A percentile compares a stretch with the other conserved stretches of the same genome.
phyloP scores from a whole-genome alignment of 208 protist species.

The Leishmania lainsoni region DNA sequence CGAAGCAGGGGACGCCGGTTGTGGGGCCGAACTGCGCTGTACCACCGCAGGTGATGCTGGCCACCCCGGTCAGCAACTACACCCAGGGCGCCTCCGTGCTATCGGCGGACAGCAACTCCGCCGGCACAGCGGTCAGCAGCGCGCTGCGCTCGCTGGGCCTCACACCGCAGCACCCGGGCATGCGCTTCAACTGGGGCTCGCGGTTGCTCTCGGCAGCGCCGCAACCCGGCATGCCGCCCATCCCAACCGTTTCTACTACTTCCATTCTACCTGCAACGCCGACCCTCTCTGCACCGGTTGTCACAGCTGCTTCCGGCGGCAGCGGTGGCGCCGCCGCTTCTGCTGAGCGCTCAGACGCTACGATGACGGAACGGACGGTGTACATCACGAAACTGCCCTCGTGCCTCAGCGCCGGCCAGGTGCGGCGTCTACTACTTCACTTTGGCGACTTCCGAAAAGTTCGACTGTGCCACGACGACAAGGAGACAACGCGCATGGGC shows the following conservation, averaged over 20 bases:
- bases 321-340: not conserved
- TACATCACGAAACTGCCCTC: conserved; percentile 86
- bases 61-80: conserved; percentile 42
- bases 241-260: not conserved
- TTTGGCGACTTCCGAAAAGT: conserved; percentile 90
- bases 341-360: conserved; percentile 44
- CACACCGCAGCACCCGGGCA: conserved; percentile 24
- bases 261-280: not conserved
- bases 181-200: conserved; percentile 17
- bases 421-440: conserved; percentile 70
- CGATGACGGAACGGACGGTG: conserved; percentile 65
- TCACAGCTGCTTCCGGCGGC: not conserved
- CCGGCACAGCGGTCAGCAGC: conserved; percentile 8
- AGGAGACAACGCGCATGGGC: conserved; percentile 42
- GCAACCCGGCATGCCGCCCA: not conserved
- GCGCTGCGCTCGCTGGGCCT: conserved; percentile 15
- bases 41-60: conserved; percentile 45
- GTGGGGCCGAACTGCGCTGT: not conserved
- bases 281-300: not conserved
- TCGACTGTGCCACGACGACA: conserved; percentile 76
- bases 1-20: conserved; percentile 32
- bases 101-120: conserved; percentile 40
- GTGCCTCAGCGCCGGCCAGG: conserved; percentile 54
- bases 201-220: conserved; percentile 7
- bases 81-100: conserved; percentile 57